Base-by-base conservation (phyloP, 2,329 filamentous ascomycete genomes). In the Venturia carpophila region DNA sequence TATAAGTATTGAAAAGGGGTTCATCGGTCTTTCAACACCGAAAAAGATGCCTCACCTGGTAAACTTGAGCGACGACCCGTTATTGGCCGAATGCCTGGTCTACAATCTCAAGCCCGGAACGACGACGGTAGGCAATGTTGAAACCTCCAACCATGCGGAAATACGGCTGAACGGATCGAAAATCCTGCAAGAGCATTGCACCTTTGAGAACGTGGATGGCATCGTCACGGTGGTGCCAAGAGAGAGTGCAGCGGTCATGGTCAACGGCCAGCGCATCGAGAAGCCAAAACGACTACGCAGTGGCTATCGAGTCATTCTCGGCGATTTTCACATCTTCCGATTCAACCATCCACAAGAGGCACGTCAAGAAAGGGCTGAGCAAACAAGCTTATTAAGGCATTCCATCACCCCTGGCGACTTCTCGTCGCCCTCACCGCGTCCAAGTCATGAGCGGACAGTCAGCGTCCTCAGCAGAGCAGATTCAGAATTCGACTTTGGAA, bases 11-110 rank as follows among this genome's bases (percentile, higher is more conserved):
- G 94, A 99, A 74, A 99, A 99, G 76, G 94, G 94, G 7, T 97
- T 97, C 72, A 88, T 99, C 67, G 94, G 94, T 17, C 80, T 99
- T 67, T 93, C 91, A 67, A 97, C 92, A 24, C 94, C 94, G 0
- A 99, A 99, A 79, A 97, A 97, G 78, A 99, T 97, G 91, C 94
- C 94, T 10, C 94, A 99, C 85, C 79, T 99, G 77, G 94, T 99
- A 77, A 99, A 99, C 75, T 79, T 99, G 70, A 97, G 92, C 69
- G 80, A 82, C 65, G 80, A 82, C 69, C 94, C 94, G 10, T 81
- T 99, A 41, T 83, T 99, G 56, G 92, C 93, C 5, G 94, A 99
- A 78, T 99, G 94, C 77, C 80, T 99, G 66, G 91, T 99, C 47
- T 99, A 99, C 79, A 99, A 99, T 72, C 84, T 99, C 70, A 99